Base-by-base conservation (phyloP, 2,329 filamentous ascomycete species). In the Sporothrix brunneoviolacea region DNA sequence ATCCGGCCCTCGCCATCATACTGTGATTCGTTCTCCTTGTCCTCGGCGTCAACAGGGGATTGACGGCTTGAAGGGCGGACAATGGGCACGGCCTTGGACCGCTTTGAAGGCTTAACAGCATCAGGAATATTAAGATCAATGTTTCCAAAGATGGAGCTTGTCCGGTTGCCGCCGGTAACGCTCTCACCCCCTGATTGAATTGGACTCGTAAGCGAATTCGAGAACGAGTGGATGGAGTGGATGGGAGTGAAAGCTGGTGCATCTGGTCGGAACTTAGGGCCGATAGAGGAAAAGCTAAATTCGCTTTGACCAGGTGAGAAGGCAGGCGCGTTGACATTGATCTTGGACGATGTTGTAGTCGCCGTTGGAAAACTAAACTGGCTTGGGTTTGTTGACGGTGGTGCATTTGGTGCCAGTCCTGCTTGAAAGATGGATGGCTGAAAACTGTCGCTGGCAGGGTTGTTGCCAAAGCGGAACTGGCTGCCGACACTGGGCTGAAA, bases 51-150 rank as follows among this genome's bases (percentile, higher is more conserved):
- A 8, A 18, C 15, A 18, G 57, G 50, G 1, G 65, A 62, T 15
- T 66, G 63, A 2, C 64, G 66, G 59, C 73, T 82, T 51, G 81
- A 74, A 1, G 87, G 86, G 35, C 75, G 76, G 9, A 91, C 69
- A 55, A 95, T 94, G 0, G 90, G 86, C 49, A 95, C 79, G 9
- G 89, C 89, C 68, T 93, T 96, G 4, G 84, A 88, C 59, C 81
- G 82, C 68, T 86, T 89, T 1, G 69, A 65, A 7, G 83, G 77
- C 60, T 86, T 86, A 24, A 80, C 69, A 44, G 82, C 75, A 19
- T 88, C 82, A 13, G 76, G 74, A 28, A 75, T 66, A 49, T 74
- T 78, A 28, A 86, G 69, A 55, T 81, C 78, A 57, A 91, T 84
- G 37, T 82, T 83, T 43, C 81, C 76, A 63, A 90, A 89, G 58